Evolutionary conservation across 495 filamentous ascomycete genomes (phyloP), one percentile per base, ranked within the genome.

Genomic region (Hyaloscypha finlandica): DNA sequence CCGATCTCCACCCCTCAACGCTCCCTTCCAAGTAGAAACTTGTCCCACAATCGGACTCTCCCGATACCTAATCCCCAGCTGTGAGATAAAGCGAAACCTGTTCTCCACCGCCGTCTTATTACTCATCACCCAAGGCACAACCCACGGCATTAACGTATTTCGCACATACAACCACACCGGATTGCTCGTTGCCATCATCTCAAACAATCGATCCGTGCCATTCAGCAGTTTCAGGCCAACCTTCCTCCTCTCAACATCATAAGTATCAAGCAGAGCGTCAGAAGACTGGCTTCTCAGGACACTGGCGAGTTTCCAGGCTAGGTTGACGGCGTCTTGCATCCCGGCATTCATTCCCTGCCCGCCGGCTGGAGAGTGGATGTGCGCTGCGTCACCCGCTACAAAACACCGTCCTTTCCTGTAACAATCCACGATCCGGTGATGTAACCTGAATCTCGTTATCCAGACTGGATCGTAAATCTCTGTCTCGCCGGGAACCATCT

Each of bases 321-420:
- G 76, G 58, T 81, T 80, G 25, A 81, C 73, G 4, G 77, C 79
- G 63, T 84, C 83, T 39, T 77, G 76, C 54, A 85, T 79, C 2
- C 81, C 81, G 0, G 80, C 79, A 66, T 85, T 85, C 25, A 79
- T 76, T 8, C 83, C 82, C 59, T 83, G 79, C 9, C 80, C 83
- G 1, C 81, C 82, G 58, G 77, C 79, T 6, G 82, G 81, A 5
- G 78, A 78, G n/a, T 83, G 77, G 1, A 79, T 77, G 62, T 85
- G 82, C 6, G 82, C 82, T 0, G 83, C 81, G 62, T 85, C 83
- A 3, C 83, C 82, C 11, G 79, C 81, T 1, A 84, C 14, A 48
- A 70, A 70, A 33, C 66, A 32, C 19, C 81, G 73, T 0, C 77
- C 79, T 4, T 32, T 55, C 6, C 70, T 35, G 58, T 71, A 71